Conservation (phyloP, 371 early-diverging fungal genomes). For the Mucor saturninus region DNA sequence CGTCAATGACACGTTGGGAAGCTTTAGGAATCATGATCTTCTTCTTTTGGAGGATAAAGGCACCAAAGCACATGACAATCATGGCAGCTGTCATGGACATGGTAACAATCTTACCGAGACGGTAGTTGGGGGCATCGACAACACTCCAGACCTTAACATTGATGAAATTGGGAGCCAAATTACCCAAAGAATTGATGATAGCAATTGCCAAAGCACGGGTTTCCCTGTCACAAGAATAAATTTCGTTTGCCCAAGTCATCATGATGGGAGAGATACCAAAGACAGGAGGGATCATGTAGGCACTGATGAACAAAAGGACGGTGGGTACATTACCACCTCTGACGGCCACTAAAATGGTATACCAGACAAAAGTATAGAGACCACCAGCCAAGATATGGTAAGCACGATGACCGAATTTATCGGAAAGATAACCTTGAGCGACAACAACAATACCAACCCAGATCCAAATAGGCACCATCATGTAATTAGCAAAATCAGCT, state of each 20-base stretch:
- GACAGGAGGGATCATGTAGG: slow-evolving; percentile 41
- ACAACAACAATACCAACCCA: slow-evolving; percentile 48
- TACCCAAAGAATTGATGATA: slow-evolving; percentile 44
- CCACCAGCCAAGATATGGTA: slow-evolving; percentile 48
- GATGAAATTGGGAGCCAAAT: slow-evolving; percentile 44
- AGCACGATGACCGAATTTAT: slow-evolving; percentile 35
- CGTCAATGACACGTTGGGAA: slow-evolving; percentile 36
- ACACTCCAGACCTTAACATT: slow-evolving; percentile 41
- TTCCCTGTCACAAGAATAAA: slow-evolving; percentile 36
- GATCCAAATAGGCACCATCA: slow-evolving; percentile 51
- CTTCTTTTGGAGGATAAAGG: slow-evolving; percentile 28
- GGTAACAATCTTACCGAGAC: slow-evolving; percentile 46
- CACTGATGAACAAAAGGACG: slow-evolving; percentile 37
- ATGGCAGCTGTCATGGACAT: slow-evolving; percentile 39
- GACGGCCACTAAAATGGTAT: slow-evolving; percentile 63
- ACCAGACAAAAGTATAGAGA: slow-evolving; percentile 42
- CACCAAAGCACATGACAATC: slow-evolving; percentile 25
- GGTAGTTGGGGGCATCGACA: slow-evolving; percentile 30
- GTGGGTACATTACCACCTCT: slow-evolving; percentile 40
- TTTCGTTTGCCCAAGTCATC: slow-evolving; percentile 51
- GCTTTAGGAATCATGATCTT: slow-evolving; percentile 41
- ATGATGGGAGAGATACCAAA: slow-evolving; percentile 43
- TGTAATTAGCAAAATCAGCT: slow-evolving; percentile 46
- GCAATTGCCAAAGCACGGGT: slow-evolving; percentile 47
- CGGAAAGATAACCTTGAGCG: slow-evolving; percentile 47